Evolutionary conservation across 2,329 filamentous ascomycete genomes (phyloP).

Genomic region (Dactylellina cionopaga): DNA sequence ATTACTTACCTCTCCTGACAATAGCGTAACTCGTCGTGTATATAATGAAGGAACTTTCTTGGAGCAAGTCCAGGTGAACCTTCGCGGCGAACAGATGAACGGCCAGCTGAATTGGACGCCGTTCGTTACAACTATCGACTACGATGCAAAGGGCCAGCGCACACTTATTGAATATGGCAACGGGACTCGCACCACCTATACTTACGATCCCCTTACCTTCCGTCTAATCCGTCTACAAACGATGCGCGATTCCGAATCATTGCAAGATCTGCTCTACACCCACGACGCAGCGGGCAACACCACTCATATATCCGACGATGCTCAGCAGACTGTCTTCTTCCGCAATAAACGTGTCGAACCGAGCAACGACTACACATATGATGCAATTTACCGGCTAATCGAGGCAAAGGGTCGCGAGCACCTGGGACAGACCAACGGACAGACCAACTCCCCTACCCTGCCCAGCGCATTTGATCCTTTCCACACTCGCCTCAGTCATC

Average conservation of each 20-base stretch:
- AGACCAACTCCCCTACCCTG: not conserved
- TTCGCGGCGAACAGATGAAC: not conserved
- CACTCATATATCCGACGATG: slow-evolving; percentile 51
- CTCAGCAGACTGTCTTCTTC: slow-evolving; percentile 56
- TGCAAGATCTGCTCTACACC: slow-evolving; percentile 54
- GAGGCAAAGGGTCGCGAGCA: slow-evolving; percentile 30
- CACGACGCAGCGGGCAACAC: slow-evolving; percentile 54
- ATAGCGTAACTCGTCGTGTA: not conserved
- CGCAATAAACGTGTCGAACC: slow-evolving; percentile 53
- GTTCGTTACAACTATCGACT: slow-evolving; percentile 1
- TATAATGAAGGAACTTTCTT: not conserved
- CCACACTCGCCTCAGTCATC: not conserved
- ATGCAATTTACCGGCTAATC: slow-evolving; percentile 24
- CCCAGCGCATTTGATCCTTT: not conserved
- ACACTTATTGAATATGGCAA: slow-evolving; percentile 24
- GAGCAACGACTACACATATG: slow-evolving; percentile 32
- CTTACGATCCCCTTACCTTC: slow-evolving; percentile 13
- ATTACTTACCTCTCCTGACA: not conserved
- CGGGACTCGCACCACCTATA: slow-evolving; percentile 13
- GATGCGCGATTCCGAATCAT: not conserved
- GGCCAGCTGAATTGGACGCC: not conserved
- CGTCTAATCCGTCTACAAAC: slow-evolving; percentile 1
- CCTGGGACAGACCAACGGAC: not conserved
- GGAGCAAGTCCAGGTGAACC: not conserved
- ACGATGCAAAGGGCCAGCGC: slow-evolving; percentile 16